These are phyloP conservation scores for Golubevia pallescens DNA, from an alignment of 1,284 basidiomycete genomes.

Conservation along the genomic window DNA sequence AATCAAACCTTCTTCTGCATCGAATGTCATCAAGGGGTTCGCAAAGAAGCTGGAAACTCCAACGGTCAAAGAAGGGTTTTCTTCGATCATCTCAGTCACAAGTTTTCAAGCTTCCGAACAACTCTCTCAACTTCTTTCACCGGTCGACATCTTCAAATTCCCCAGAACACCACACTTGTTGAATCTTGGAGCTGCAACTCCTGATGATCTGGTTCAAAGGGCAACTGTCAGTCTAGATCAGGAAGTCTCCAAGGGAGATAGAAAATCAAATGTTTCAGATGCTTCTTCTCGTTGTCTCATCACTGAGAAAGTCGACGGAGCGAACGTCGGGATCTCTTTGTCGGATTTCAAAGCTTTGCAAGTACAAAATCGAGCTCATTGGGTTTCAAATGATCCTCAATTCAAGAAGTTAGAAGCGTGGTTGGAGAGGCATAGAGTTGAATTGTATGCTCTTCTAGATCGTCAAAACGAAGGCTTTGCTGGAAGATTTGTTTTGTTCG, in stretches of 20 bases:
- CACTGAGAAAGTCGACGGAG: conserved; percentile 74
- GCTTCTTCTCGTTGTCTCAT: conserved; percentile 61
- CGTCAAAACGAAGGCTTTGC: conserved; percentile 68
- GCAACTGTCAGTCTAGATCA: background rate
- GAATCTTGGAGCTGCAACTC: conserved; percentile 70
- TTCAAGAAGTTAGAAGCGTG: conserved; percentile 71
- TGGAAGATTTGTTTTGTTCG: conserved; percentile 71
- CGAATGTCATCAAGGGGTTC: conserved; percentile 68
- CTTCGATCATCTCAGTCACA: conserved; percentile 67
- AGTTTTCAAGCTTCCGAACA: conserved; percentile 70
- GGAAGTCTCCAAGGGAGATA: background rate
- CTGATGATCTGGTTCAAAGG: conserved; percentile 68
- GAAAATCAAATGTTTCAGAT: conserved; percentile 7
- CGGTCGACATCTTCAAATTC: conserved; percentile 69
- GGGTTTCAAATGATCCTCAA: conserved; percentile 70
- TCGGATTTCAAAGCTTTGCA: conserved; percentile 68
- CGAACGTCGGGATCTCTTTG: conserved; percentile 73
- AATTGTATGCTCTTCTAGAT: conserved; percentile 67
- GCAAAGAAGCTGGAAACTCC: conserved; percentile 67
- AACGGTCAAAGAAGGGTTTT: conserved; percentile 69
- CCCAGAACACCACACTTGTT: conserved; percentile 72
- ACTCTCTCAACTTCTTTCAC: conserved; percentile 68
- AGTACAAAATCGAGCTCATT: conserved; percentile 74
- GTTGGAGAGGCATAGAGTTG: conserved; percentile 68
- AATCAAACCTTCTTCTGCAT: conserved; percentile 70